A percentile compares a stretch with the other conserved stretches of the same genome.
Evolutionary conservation across 768 basidiomycete genomes (phyloP).

Genomic region (Neoboletus brunneissimus): DNA sequence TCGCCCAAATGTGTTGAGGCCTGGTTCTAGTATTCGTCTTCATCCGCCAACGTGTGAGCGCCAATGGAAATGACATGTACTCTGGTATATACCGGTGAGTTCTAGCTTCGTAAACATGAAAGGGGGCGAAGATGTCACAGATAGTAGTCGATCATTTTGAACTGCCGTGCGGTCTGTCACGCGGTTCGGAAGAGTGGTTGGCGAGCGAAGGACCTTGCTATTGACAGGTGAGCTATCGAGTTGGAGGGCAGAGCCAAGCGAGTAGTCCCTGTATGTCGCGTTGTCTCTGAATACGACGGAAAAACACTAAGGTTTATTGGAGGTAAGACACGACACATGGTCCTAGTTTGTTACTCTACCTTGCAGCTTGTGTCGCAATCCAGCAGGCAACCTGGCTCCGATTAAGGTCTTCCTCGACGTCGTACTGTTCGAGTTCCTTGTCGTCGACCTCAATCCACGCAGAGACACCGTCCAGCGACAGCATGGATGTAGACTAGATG

Average conservation of each 20-base stretch:
- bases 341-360: constrained; percentile 10
- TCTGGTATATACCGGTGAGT: constrained; percentile 25
- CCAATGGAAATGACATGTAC: no score
- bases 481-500: constrained; percentile 15
- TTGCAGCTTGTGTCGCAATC: constrained; percentile 28
- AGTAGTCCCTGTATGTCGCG: constrained; percentile 1
- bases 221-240: constrained; percentile 20
- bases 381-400: constrained; percentile 27
- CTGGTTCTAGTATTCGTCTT: constrained; percentile 23
- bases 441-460: constrained; percentile 32
- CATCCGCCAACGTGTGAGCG: constrained; percentile 21
- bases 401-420: constrained; percentile 17
- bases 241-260: background rate
- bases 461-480: constrained; percentile 18
- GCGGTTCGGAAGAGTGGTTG: no score
- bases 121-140: constrained; percentile 16
- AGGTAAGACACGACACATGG: background rate
- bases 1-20: constrained; percentile 21
- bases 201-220: constrained; percentile 8
- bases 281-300: constrained; percentile 24
- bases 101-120: constrained; percentile 30
- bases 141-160: constrained; percentile 1
- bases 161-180: constrained; percentile 1
- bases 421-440: constrained; percentile 24
- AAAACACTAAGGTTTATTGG: constrained; percentile 18